Evolutionary conservation across 306 rosid species (phyloP).

Genomic region (Quercus berberidifolia): DNA sequence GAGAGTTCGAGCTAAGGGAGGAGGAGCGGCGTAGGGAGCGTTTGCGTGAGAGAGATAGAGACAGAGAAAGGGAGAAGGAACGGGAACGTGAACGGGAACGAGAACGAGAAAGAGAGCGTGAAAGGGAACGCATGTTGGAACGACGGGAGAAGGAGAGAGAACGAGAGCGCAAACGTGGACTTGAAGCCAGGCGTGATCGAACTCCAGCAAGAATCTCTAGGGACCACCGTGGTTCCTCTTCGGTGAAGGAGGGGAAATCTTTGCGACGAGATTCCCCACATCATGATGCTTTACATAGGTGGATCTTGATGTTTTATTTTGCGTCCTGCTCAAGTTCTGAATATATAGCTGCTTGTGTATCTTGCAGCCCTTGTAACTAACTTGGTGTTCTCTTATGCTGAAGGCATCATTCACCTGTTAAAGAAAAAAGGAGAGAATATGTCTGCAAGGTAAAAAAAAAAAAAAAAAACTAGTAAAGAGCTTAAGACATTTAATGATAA

Average conservation of each 20-base stretch:
- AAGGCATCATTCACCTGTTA: constrained; percentile 99
- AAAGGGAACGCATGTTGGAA: constrained; percentile 70
- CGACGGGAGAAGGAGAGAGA: constrained; percentile 86
- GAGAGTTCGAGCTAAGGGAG: constrained; percentile 91
- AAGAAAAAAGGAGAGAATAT: constrained; percentile 98
- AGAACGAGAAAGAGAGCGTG: constrained; percentile 72
- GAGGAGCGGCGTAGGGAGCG: constrained; percentile 96
- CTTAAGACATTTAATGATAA: constrained; percentile 49
- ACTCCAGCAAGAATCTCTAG: constrained; percentile 63
- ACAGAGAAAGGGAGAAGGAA: constrained; percentile 81
- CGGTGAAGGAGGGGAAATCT: constrained; percentile 75
- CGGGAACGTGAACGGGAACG: constrained; percentile 66
- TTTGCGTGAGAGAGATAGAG: constrained; percentile 84
- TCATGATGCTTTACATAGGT: constrained; percentile 81
- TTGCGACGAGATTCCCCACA: constrained; percentile 82
- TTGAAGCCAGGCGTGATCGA: constrained; percentile 49
- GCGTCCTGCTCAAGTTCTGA: constrained; percentile 75
- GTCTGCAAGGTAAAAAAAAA: constrained; percentile 98
- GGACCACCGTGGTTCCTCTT: constrained; percentile 78
- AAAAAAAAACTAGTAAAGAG: constrained; percentile 45
- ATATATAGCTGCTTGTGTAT: constrained; percentile 74
- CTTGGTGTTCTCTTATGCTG: constrained; percentile 95
- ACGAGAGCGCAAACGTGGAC: constrained; percentile 55
- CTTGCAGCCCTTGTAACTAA: constrained; percentile 78
- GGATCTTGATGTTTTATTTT: constrained; percentile 83